Percentiles rank a stretch among this genome's conserved stretches.
phyloP scores from a whole-genome alignment of 805 yeast genomes.

The Candida fluviatilis region DNA sequence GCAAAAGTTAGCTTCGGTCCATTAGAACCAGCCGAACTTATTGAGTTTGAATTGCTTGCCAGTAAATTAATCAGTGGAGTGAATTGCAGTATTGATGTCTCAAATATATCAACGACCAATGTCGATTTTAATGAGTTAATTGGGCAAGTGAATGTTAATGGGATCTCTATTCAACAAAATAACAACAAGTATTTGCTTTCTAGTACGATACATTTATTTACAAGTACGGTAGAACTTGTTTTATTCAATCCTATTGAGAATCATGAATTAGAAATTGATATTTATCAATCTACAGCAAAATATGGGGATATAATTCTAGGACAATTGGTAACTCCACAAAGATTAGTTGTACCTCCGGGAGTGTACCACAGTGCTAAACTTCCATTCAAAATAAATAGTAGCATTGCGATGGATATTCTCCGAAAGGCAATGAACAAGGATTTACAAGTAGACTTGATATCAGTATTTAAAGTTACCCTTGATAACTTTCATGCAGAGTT shows the following conservation, averaged over 20 bases:
- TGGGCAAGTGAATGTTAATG: constrained; percentile 14
- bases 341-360: constrained; percentile 50
- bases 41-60: constrained; percentile 2
- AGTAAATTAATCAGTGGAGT: constrained; percentile 1
- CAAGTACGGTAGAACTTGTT: constrained; percentile 51
- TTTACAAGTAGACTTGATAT: constrained; percentile 43
- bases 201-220: constrained; percentile 51
- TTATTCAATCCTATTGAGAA: constrained; percentile 53
- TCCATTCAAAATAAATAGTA: constrained; percentile 44
- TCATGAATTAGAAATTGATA: constrained; percentile 36
- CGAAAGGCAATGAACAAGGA: constrained; percentile 49
- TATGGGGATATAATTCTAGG: constrained; percentile 47
- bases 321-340: constrained; percentile 35
- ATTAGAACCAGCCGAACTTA: neutral
- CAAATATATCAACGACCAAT: constrained; percentile 17
- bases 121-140: constrained; percentile 11
- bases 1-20: constrained; percentile 3
- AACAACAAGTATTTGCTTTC: constrained; percentile 42
- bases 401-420: constrained; percentile 47
- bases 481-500: constrained; percentile 39
- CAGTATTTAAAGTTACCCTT: constrained; percentile 37
- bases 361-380: constrained; percentile 45
- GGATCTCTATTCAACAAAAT: constrained; percentile 22
- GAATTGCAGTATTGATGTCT: constrained; percentile 21
- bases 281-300: constrained; percentile 46